Percentiles rank a stretch among this genome's conserved stretches.
These are phyloP conservation scores for Ceratocystis cacaofunesta DNA, from an alignment of 2,329 filamentous ascomycete genomes.

Conservation along the genomic window DNA sequence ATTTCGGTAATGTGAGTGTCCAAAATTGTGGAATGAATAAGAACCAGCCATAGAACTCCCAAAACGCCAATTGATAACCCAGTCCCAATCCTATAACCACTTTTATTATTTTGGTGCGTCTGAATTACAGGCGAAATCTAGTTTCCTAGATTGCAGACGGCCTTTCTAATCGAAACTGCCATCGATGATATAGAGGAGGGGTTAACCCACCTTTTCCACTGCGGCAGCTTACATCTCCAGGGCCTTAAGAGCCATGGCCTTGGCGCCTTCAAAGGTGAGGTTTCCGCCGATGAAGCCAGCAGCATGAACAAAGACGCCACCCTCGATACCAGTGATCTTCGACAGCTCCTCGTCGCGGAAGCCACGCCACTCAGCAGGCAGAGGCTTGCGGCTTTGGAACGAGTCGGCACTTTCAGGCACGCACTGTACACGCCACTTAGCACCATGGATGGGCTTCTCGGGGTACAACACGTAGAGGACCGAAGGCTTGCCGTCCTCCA, in stretches of 20 bases:
- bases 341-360: slow-evolving; percentile 77
- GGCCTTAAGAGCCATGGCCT: slow-evolving; percentile 71
- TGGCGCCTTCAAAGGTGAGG: slow-evolving; percentile 74
- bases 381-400: slow-evolving; percentile 79
- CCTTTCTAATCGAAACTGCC: background rate
- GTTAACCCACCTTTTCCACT: background rate
- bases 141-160: background rate
- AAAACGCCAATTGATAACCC: slow-evolving; percentile 5
- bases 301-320: slow-evolving; percentile 85
- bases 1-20: background rate
- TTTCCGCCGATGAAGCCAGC: slow-evolving; percentile 94
- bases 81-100: background rate
- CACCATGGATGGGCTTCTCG: slow-evolving; percentile 56
- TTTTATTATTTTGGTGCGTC: background rate
- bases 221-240: slow-evolving; percentile 26
- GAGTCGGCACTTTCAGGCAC: slow-evolving; percentile 75
- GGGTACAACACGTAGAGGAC: slow-evolving; percentile 85
- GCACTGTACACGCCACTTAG: slow-evolving; percentile 87
- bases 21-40: background rate
- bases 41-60: slow-evolving; percentile 1
- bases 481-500: slow-evolving; percentile 49
- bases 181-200: background rate
- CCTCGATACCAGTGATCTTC: slow-evolving; percentile 49
- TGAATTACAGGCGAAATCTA: background rate
- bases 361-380: slow-evolving; percentile 85